A percentile compares a stretch with the other conserved stretches of the same genome.
Conservation (phyloP, 164 flowering plant genomes). For the Sextonia rubra region DNA sequence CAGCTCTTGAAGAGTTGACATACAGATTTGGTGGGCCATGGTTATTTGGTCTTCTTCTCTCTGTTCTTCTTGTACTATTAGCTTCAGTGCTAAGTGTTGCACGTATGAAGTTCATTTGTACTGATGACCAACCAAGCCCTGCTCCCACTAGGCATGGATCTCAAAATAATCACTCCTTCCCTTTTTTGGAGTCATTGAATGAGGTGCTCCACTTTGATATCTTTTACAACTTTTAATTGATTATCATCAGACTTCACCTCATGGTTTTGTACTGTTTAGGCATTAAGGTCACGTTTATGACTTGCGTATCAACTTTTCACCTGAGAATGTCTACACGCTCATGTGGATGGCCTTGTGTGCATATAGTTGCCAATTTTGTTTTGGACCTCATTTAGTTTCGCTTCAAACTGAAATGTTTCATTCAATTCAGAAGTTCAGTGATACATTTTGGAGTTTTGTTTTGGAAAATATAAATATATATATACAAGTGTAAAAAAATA, state of each 20-base stretch:
- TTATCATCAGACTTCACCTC: neutral
- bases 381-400: too few species aligned
- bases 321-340: too few species aligned
- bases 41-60: slow-evolving; percentile 77
- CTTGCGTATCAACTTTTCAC: too few species aligned
- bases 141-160: slow-evolving; percentile 67
- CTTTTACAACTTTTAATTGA: neutral
- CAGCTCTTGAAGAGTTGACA: slow-evolving; percentile 88
- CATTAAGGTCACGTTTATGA: too few species aligned
- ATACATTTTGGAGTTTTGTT: too few species aligned
- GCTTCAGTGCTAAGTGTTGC: slow-evolving; percentile 95
- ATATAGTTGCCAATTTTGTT: too few species aligned
- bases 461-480: too few species aligned
- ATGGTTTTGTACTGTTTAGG: neutral
- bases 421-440: too few species aligned
- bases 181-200: slow-evolving; percentile 88
- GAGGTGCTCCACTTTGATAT: slow-evolving; percentile 45
- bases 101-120: slow-evolving; percentile 70
- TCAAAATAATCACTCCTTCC: slow-evolving; percentile 83
- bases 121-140: slow-evolving; percentile 70
- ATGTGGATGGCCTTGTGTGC: too few species aligned
- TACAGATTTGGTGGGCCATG: slow-evolving; percentile 98
- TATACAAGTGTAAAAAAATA: too few species aligned
- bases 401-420: too few species aligned
- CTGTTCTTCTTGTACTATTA: slow-evolving; percentile 69